Evolutionary conservation across 1,139 yeast species (phyloP).

Genomic region (Hanseniaspora uvarum): DNA sequence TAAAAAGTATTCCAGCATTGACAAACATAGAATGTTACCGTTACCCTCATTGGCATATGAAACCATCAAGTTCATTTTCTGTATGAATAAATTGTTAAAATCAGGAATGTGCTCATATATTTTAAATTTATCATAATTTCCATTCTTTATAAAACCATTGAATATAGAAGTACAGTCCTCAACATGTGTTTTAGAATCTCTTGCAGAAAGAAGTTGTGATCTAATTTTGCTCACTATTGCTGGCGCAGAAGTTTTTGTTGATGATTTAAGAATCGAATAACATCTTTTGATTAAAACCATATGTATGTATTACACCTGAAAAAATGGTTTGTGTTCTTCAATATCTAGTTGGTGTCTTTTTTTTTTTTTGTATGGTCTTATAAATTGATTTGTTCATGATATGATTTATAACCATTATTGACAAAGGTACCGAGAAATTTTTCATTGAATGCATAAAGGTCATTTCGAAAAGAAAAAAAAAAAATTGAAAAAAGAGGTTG

Average conservation of each 20-base stretch:
- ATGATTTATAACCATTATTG: too few species aligned
- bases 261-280: neutral
- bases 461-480: too few species aligned
- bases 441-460: too few species aligned
- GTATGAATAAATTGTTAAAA: conserved; percentile 3
- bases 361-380: too few species aligned
- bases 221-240: neutral
- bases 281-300: neutral
- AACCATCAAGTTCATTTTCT: conserved; percentile 3
- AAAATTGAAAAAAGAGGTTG: too few species aligned
- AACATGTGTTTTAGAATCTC: neutral
- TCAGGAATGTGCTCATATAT: neutral
- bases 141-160: neutral
- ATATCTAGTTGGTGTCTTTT: too few species aligned
- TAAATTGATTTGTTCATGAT: too few species aligned
- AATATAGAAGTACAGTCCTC: neutral
- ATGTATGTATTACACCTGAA: neutral
- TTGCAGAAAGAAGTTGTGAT: neutral
- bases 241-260: neutral
- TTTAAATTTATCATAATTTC: neutral
- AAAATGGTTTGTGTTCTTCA: too few species aligned
- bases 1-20: neutral
- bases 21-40: conserved; percentile 3
- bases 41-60: neutral
- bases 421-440: too few species aligned